Evolutionary conservation across 345 rosid genomes (phyloP), one percentile per base, ranked within the genome.

Genomic region (Euphorbia pulcherrima): DNA sequence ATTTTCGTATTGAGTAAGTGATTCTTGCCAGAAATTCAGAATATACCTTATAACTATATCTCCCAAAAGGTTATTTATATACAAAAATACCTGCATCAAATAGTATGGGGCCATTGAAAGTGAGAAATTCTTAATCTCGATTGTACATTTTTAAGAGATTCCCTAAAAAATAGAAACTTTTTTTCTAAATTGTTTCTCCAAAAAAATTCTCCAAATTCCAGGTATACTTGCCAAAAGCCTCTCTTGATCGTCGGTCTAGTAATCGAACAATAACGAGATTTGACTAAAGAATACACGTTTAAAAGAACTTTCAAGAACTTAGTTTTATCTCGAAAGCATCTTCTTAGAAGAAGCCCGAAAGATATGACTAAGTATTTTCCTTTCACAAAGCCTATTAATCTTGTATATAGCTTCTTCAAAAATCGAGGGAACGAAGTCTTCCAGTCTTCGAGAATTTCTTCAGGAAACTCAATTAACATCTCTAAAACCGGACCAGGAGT

Each of bases 221-320:
- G 50, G 23, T 50, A 40, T 20, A 61, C 30, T 12, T 40, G 65
- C 65, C 50, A 61, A 6, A 61, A 61, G 12, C 65, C 65, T 61
- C 8, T 17, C 35, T 61, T 50, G 14, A 61, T 61, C 1, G 65
- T 20, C 50, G 40, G 12, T 12, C 65, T 61, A 0, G 30, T 10
- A 37, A 61, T 21, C 12, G 18, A 20, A 6, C 3, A 61, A 13
- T 61, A 61, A 5, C 6, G 29, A 1, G 50, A 61, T 12, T 61
- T n/a, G 13, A 61, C 65, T 40, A 61, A 39, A 13, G 65, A 39
- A 39, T 61, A 61, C 0, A 50, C 50, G 16, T 40, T 5, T 10
- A n/a, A 23, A 0, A 61, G 50, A 61, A 11, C 2, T 1, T 61
- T 10, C 65, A 61, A 11, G n/a, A 39, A 39, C 1, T 3, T 0